phyloP scores from a whole-genome alignment of 805 yeast species.

The Metschnikowia henanensis region DNA sequence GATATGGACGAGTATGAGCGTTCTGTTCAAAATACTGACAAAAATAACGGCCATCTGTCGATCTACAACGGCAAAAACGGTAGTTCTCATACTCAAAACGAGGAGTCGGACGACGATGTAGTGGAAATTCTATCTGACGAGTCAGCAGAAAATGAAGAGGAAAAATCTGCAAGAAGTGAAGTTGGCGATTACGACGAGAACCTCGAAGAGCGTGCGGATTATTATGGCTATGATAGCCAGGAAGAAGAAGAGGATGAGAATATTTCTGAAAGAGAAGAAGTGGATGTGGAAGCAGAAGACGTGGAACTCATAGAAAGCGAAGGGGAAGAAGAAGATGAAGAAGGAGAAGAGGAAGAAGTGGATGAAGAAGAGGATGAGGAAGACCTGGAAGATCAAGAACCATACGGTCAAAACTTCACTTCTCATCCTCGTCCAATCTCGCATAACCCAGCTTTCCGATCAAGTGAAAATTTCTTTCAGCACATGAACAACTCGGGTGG shows the following conservation, averaged over 20 bases:
- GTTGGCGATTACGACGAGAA: neutral
- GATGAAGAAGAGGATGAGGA: neutral
- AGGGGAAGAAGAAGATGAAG: slow-evolving; percentile 4
- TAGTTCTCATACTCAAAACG: too few species aligned
- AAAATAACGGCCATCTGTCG: too few species aligned
- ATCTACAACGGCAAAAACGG: too few species aligned
- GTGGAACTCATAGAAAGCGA: neutral
- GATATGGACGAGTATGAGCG: neutral
- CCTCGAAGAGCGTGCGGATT: slow-evolving; percentile 8
- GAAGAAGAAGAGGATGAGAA: slow-evolving; percentile 1
- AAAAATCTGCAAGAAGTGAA: neutral
- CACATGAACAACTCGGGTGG: slow-evolving; percentile 1
- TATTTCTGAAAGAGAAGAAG: slow-evolving; percentile 1
- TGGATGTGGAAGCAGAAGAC: slow-evolving; percentile 1
- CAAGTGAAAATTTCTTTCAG: neutral
- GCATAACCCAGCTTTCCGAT: too few species aligned
- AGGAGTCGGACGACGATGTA: slow-evolving; percentile 16
- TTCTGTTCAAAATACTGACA: too few species aligned
- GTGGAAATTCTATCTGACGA: slow-evolving; percentile 15
- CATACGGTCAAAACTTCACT: neutral
- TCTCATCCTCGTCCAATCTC: too few species aligned
- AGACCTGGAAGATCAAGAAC: slow-evolving; percentile 1
- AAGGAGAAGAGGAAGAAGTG: neutral
- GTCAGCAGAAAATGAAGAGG: slow-evolving; percentile 6
- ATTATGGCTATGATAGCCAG: slow-evolving; percentile 1